Evolutionary conservation across 257 asterid species (phyloP), one percentile per base, ranked within the genome.

Genomic region (Fraxinus pennsylvanica): DNA sequence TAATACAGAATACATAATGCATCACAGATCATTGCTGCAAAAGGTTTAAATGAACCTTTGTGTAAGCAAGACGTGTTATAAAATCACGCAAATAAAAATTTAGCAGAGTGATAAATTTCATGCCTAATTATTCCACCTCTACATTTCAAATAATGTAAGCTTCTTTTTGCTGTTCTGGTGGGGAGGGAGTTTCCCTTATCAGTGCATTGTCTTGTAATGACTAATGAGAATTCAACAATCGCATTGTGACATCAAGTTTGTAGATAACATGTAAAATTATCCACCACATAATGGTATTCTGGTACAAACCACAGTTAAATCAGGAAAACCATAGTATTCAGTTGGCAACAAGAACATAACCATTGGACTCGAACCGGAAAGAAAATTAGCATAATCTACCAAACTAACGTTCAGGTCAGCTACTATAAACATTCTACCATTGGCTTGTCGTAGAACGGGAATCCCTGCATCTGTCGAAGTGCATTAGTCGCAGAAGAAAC

Each of bases 401-500:
- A 68, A 68, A 47, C 41, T 35, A 66, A 67, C 35, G 27, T 39
- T 30, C 19, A 10, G 39, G 25, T 19, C 7, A 32, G 67, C 39
- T 12, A 17, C 47, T 70, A 12, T 17, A 19, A 70, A 27, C 21
- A 65, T 13, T 71, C 61, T 87, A 91, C 99, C 99, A 96, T 92
- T 9, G 91, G 97, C 88, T 96, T 96, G 76, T 96, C 97, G 83
- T 92, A 96, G 83, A 96, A 93, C 0, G 99, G 98, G 78, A 93
- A 96, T 1, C 99, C 99, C 73, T 96, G 97, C 98, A 96, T 91
- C 88, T 92, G 93, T 7, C 97, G 92, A 82, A 92, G 91, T 74
- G 99, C 99, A 82, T 65, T 88, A 72, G 88, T 69, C 33, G 99
- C 99, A 1, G 94, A 90, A 68, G 97, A 89, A 72, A 81, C 94